Evolutionary conservation across 371 early-diverging fungal genomes (phyloP).

Genomic region (Umbelopsis sp.): DNA sequence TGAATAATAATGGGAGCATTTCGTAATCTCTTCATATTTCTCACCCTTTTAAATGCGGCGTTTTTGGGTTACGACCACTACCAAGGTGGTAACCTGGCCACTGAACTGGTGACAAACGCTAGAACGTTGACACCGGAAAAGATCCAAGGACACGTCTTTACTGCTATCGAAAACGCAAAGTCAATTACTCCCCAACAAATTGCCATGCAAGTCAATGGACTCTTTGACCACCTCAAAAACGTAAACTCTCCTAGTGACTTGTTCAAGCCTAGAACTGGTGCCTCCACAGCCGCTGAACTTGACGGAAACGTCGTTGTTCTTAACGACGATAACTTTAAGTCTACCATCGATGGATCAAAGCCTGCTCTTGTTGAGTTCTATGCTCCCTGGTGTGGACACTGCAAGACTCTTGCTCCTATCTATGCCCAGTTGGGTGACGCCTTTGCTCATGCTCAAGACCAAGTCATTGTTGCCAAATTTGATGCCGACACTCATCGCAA

Average conservation of each 20-base stretch:
- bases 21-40: constrained; percentile 43
- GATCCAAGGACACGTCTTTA: constrained; percentile 45
- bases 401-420: constrained; percentile 85
- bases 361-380: constrained; percentile 95
- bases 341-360: constrained; percentile 79
- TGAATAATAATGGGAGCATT: constrained; percentile 37
- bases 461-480: constrained; percentile 88
- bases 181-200: constrained; percentile 50
- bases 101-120: constrained; percentile 57
- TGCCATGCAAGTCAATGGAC: constrained; percentile 51
- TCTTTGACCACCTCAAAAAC: constrained; percentile 62
- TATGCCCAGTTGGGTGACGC: constrained; percentile 84
- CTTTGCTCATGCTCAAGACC: constrained; percentile 67
- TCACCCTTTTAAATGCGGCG: constrained; percentile 38
- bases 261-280: constrained; percentile 39
- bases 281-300: constrained; percentile 14
- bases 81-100: constrained; percentile 59
- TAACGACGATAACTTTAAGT: constrained; percentile 78
- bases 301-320: constrained; percentile 62
- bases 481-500: constrained; percentile 87
- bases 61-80: constrained; percentile 49
- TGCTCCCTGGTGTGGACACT: constrained; percentile 95
- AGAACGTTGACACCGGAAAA: constrained; percentile 48
- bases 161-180: constrained; percentile 36
- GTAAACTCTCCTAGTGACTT: constrained; percentile 42